Percentiles rank a stretch among this genome's conserved stretches.
phyloP scores from a whole-genome alignment of 2,329 filamentous ascomycete species.

The Aspergillus cejpii region DNA sequence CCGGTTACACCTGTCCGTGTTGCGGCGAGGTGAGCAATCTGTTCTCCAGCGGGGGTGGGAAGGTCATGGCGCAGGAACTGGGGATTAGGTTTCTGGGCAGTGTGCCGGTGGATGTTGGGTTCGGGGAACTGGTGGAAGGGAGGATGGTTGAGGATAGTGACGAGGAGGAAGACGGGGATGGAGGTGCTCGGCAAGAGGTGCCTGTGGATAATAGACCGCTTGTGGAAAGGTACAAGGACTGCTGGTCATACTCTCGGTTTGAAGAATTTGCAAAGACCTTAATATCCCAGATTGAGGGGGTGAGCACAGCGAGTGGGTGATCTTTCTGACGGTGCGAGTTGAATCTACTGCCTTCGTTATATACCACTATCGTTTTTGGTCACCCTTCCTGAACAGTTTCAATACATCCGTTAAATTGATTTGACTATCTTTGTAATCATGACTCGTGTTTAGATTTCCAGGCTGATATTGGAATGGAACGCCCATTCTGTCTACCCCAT shows the following conservation, averaged over 20 bases:
- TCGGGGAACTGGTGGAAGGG: constrained; percentile 76
- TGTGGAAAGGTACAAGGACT: constrained; percentile 41
- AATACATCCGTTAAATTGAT: too few species aligned
- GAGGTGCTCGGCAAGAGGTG: constrained; percentile 5
- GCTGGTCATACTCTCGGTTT: constrained; percentile 40
- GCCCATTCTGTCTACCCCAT: background rate
- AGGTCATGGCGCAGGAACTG: constrained; percentile 83
- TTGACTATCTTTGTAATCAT: too few species aligned
- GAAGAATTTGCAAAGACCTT: constrained; percentile 37
- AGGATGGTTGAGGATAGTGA: constrained; percentile 23
- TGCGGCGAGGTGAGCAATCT: constrained; percentile 82
- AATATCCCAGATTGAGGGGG: constrained; percentile 22
- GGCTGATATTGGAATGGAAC: too few species aligned
- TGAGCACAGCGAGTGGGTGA: background rate
- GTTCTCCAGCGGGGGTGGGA: constrained; percentile 84
- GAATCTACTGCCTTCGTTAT: background rate
- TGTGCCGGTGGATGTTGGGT: constrained; percentile 88
- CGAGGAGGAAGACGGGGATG: constrained; percentile 21
- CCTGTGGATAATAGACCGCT: constrained; percentile 29
- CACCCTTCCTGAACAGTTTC: too few species aligned
- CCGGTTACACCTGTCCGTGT: constrained; percentile 50
- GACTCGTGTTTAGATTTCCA: too few species aligned
- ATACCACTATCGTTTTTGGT: background rate
- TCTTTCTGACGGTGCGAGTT: background rate
- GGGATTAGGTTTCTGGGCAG: constrained; percentile 74